Evolutionary conservation across 1,284 basidiomycete species (phyloP), one percentile per base, ranked within the genome.

Genomic region (Ceratobasidium sp.): DNA sequence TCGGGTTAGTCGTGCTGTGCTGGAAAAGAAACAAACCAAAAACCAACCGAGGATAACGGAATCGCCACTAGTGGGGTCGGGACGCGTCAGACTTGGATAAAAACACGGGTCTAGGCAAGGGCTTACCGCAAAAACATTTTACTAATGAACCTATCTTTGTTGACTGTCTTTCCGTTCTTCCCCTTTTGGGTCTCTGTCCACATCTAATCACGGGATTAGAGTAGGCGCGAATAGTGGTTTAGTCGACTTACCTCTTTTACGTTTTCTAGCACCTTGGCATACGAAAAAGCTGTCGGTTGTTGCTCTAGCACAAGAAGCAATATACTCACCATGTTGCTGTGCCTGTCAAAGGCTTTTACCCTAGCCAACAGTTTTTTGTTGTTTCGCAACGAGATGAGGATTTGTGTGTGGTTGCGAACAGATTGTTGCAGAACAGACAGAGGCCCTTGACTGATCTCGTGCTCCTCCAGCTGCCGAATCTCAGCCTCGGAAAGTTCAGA

Each of bases 181-280:
- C 95, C 95, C 82, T 98, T 99, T 26, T 97, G 97, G 69, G 92
- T 83, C 81, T 99, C 97, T 32, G 96, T 98, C 97, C 97, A 99
- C 97, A 98, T 98, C 93, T 97, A 75, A 23, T 65, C 60, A 53
- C 23, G 43, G 50, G 16, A 70, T 48, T 41, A 60, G 30, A 73
- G 32, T 34, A 32, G 50, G 14, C 53, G 4, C 59, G 74, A 32
- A 10, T 21, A 21, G 12, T 50, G 48, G 10, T 50, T 50, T 10
- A 50, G 10, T 21, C 4, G 79, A 39, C 83, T 71, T 79, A 88
- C 94, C 91, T 97, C 96, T 83, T 97, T 98, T 71, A 97, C 96
- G 78, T 98, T 97, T 84, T 97, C 96, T 73, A 98, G 85, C 2
- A 96, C 93, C 93, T 96, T 73, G 14, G 71, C 39, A 53, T 50